Conservation (phyloP, 2,329 filamentous ascomycete genomes). For the Raffaelea albimanens region DNA sequence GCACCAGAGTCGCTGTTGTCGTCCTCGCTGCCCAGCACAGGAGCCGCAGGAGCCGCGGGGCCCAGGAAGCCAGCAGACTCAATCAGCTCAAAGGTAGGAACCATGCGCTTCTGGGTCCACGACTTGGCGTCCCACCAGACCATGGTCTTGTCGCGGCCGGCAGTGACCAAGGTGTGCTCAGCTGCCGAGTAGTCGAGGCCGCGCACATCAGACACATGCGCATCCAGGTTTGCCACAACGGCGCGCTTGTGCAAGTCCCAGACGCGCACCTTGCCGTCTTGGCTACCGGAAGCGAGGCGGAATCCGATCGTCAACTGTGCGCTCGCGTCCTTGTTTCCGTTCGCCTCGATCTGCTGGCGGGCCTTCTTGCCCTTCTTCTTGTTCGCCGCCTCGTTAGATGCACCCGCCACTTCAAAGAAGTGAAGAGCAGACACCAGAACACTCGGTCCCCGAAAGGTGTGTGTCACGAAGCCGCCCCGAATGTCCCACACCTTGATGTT, state of each 20-base stretch:
- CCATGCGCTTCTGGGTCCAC: constrained; percentile 74
- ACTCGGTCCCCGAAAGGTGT: constrained; percentile 89
- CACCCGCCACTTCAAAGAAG: constrained; percentile 74
- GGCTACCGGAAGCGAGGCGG: constrained; percentile 79
- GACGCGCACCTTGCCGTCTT: constrained; percentile 84
- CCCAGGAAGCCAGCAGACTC: constrained; percentile 67
- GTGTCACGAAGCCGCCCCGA: constrained; percentile 77
- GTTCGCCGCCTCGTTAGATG: constrained; percentile 30
- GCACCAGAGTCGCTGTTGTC: constrained; percentile 31
- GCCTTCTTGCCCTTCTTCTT: constrained; percentile 29
- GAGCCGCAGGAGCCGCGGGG: too few relatives aligned
- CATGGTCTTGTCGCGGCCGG: constrained; percentile 84
- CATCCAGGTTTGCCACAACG: constrained; percentile 69
- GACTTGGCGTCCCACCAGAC: constrained; percentile 82
- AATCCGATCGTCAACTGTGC: constrained; percentile 37
- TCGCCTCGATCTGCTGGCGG: constrained; percentile 24
- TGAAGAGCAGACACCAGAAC: constrained; percentile 83
- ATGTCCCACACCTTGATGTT: constrained; percentile 97
- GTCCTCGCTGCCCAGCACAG: constrained; percentile 40
- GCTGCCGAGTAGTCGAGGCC: constrained; percentile 70
- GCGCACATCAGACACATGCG: constrained; percentile 91
- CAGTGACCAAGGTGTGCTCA: constrained; percentile 70
- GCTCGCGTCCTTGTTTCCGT: constrained; percentile 21
- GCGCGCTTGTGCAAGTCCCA: constrained; percentile 86
- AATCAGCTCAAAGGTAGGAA: constrained; percentile 76